Percentiles rank a stretch among this genome's conserved stretches.
These are phyloP conservation scores for Diutina neorugosa DNA, from an alignment of 1,139 yeast species.

Conservation along the genomic window DNA sequence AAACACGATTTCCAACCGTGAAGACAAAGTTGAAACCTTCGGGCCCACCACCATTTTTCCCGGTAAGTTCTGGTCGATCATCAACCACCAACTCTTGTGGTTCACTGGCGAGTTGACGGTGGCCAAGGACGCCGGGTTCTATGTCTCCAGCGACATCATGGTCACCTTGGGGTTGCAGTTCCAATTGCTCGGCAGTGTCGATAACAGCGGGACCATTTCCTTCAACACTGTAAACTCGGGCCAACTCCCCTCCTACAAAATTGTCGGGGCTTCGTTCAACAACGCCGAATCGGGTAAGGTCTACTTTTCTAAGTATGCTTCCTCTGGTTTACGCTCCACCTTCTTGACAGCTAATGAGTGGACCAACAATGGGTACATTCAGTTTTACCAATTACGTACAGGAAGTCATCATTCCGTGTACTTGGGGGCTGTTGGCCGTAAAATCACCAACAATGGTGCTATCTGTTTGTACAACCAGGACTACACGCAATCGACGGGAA, in stretches of 20 bases:
- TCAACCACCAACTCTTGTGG: background rate
- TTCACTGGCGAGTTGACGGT: background rate
- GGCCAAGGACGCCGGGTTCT: background rate
- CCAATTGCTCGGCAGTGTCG: background rate
- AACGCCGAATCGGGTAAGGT: background rate
- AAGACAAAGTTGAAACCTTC: background rate
- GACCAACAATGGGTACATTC: background rate
- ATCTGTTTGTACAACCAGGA: constrained; percentile 6
- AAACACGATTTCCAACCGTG: background rate
- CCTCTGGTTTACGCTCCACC: too few species aligned
- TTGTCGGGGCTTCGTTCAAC: background rate
- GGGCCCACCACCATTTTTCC: background rate
- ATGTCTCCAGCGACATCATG: constrained; percentile 1
- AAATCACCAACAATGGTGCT: constrained; percentile 6
- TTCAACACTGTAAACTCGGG: background rate
- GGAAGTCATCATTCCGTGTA: background rate
- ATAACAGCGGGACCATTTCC: background rate
- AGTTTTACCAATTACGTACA: background rate
- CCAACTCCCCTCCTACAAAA: background rate
- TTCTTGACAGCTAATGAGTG: background rate
- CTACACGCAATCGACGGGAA: constrained; percentile 5
- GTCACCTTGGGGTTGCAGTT: background rate
- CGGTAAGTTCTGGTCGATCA: constrained; percentile 2
- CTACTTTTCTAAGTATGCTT: background rate
- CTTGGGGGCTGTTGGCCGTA: background rate